Evolutionary conservation across 2,329 filamentous ascomycete species (phyloP).

Genomic region (Westerdykella sp.): DNA sequence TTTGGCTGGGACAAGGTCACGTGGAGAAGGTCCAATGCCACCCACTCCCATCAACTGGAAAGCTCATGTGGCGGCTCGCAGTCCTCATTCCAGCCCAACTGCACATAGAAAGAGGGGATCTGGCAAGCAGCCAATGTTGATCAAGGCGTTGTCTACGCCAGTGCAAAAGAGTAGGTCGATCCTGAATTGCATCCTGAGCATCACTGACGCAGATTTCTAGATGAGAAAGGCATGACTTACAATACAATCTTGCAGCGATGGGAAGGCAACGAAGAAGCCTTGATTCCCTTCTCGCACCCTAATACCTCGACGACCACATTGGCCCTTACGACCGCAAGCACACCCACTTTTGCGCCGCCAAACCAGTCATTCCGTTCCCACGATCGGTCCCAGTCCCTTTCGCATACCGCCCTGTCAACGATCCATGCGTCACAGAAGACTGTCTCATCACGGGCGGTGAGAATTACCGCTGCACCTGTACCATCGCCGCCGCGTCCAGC

Average conservation of each 20-base stretch:
- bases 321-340: slow-evolving; percentile 35
- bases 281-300: slow-evolving; percentile 62
- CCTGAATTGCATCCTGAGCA: slow-evolving; percentile 1
- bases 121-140: slow-evolving; percentile 76
- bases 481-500: slow-evolving; percentile 56
- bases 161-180: slow-evolving; percentile 68
- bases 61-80: slow-evolving; percentile 47
- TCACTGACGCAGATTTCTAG: slow-evolving; percentile 41
- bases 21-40: slow-evolving; percentile 45
- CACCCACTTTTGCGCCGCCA: slow-evolving; percentile 35
- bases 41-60: slow-evolving; percentile 56
- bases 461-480: slow-evolving; percentile 17
- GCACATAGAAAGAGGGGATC: slow-evolving; percentile 43
- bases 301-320: slow-evolving; percentile 45
- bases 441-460: slow-evolving; percentile 31
- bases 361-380: slow-evolving; percentile 26
- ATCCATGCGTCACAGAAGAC: slow-evolving; percentile 37
- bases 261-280: slow-evolving; percentile 91
- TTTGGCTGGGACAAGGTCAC: slow-evolving; percentile 41
- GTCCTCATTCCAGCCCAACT: slow-evolving; percentile 46
- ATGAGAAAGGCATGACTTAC: slow-evolving; percentile 92
- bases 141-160: slow-evolving; percentile 73
- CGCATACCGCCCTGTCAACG: slow-evolving; percentile 38
- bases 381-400: slow-evolving; percentile 33
- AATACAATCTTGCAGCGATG: slow-evolving; percentile 81